Evolutionary conservation across 768 basidiomycete genomes (phyloP), one percentile per base, ranked within the genome.

Genomic region (Myochromella boudieri): DNA sequence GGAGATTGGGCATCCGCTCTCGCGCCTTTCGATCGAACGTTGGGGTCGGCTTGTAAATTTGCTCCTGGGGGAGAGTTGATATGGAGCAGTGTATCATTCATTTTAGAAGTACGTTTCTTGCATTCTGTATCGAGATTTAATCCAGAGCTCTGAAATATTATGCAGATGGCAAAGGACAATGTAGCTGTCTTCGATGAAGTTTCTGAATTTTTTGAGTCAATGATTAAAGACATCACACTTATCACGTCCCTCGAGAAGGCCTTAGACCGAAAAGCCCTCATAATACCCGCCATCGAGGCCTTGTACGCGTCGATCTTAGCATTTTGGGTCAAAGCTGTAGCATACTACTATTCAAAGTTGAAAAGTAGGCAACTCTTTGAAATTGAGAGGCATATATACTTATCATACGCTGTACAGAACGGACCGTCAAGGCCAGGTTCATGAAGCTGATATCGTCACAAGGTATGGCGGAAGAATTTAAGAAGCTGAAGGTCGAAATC

Each of bases 1-100:
- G 29, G 28, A 2, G 14, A 32, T 25, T 33, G 15, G 15, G 38
- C 39, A n/a, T 25, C 5, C 6, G 33, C 15, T 29, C 38, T 47
- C 18, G 6, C 40, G 24, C 46, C 46, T 12, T 47, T 47, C 15
- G 46, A 47, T 17, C 32, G 22, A 12, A 17, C 42, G 1, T 14
- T 47, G n/a, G 38, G 18, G 31, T 38, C 22, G 12, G 38, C 33
- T 14, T 32, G 29, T 32, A 41, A 41, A 24, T n/a, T 41, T 15
- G 25, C 46, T 21, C 46, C 46, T 20, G 46, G 15, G n/a, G 46
- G 46, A 3, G 31, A 41, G 2, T 18, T 47, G 6, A 40, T 47
- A n/a, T 47, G 46, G 46, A 24, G 38, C 12, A 47, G 46, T 24
- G 39, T 47, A 21, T 40, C 39, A 3, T 47, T 40, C 15, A 15